Evolutionary conservation across 2,329 filamentous ascomycete species (phyloP), one percentile per base, ranked within the genome.

Genomic region (Torrubiella hemipterigena): DNA sequence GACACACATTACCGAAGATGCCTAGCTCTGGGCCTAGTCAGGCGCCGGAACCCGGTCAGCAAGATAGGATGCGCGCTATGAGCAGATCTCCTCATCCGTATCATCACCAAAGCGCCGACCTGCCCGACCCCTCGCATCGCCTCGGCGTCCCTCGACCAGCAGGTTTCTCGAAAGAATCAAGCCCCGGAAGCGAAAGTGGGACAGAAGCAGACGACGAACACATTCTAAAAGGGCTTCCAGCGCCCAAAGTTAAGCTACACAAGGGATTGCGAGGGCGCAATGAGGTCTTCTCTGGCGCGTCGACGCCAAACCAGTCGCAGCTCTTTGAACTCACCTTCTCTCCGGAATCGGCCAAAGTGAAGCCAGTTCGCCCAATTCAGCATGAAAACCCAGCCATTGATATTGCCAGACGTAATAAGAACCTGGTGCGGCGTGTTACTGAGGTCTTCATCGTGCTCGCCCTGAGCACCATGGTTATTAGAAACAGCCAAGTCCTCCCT

Each of bases 131-230:
- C 29, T 59, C 65, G 36, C 56, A 69, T 46, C 51, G 38, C 11
- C 27, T 14, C 22, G 15, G 35, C 17, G 27, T 39, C 28, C 35
- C 39, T 36, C 33, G 39, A 36, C 31, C 39, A 38, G 17, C 34
- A n/a, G 42, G 46, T 27, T 55, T 61, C 39, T 52, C 59, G 35
- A 66, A 63, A 40, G 67, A 71, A 31, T 73, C 71, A 5, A 65
- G 68, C 2, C 68, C 75, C 3, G 73, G 72, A 9, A 94, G 84
- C 52, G 87, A 94, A 43, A 94, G 86, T 51, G 89, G 89, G 16
- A 93, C 87, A 13, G 89, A 96, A 51, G 89, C 89, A 23, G 89
- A 95, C 47, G 89, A 96, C 58, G 89, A 96, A 54, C 81, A 87
- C 40, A 78, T 89, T 43, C 64, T 94, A 34, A 91, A 81, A 51